Base-by-base conservation (phyloP, 352 stramenopile species). In the Globisporangium ultimum region DNA sequence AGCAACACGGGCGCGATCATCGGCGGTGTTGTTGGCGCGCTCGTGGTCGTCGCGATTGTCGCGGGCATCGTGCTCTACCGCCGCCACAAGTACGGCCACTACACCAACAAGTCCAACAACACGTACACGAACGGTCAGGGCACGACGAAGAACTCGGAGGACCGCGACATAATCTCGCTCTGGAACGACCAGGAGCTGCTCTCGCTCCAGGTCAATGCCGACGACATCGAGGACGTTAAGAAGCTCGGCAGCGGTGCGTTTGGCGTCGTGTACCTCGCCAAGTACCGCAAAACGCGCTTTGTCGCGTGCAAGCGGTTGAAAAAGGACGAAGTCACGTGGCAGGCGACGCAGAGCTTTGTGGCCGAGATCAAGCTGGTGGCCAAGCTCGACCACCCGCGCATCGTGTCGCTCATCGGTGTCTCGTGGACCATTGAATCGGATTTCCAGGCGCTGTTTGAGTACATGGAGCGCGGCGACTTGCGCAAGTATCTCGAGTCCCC, bases 371-470 rank as follows among this genome's bases (percentile, higher is more conserved):
- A 86, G 34, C 49, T 87, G 34, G 68, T 70, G 3, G 56, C 73
- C 13, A 71, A 71, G 40, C 60, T 89, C 24, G 66, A 80, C 40
- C 78, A 84, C 32, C 72, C 74, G 34, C 77, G 67, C 3, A 51
- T 87, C 13, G 79, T 89, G 10, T 48, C 45, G n/a, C 64, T 87
- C 24, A 47, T 89, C 15, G 79, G 76, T n/a, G 77, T 80, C 21
- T 68, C 73, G 11, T 89, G 76, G 76, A 83, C 72, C 4, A 80
- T 75, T 38, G 67, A 82, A 43, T 69, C 70, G 11, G 76, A 88
- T 49, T 42, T 87, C 0, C 72, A 85, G 66, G 78, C 74, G 10
- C 43, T 89, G 15, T 84, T 83, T 47, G 79, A 89, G 56, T 89
- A 84, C 61, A 86, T 87, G 76, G 53, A 79, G 3, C 71, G 70